Base-by-base conservation (phyloP, 192 early-diverging fungal species). In the Phycomyces nitens region DNA sequence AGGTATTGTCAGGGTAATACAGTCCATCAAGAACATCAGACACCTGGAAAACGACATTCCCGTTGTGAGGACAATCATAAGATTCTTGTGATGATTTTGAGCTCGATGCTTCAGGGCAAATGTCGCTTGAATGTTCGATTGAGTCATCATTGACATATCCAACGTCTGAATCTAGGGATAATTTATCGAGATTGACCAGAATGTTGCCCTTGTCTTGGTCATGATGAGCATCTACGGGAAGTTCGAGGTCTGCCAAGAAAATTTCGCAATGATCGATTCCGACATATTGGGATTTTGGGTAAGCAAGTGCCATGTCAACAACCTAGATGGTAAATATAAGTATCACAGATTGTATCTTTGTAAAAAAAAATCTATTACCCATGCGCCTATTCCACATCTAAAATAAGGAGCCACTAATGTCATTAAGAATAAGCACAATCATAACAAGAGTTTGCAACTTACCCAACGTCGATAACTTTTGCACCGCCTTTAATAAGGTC, bases 271-370 rank as follows among this genome's bases (percentile, higher is more conserved):
- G 80, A 38, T 84, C 82, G 24, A 80, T 59, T 2, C 80, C 82
- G 40, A 71, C 56, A 47, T 82, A 82, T 3, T 65, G 70, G 10
- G 74, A 70, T 9, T 70, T 64, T 27, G 80, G 79, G 50, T 72
- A 76, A 16, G 68, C 74, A 9, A 66, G 70, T 14, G 82, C 78
- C 74, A 84, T 77, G 44, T 84, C 80, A 15, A 71, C 44, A 11
- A 47, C 18, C 44, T 47, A 34, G 29, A 34, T 34, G 2, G 29
- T 47, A 47, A 47, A 47, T 47, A 47, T n/a, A 47, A 3, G 2
- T 3, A n/a, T 47, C 2, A 11, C 3, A 7, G 18, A 47, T 14
- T 14, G 2, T n/a, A 47, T 47, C 3, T n/a, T 47, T 7, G 44
- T 11, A 47, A 47, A 47, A 3, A 34, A 34, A 34, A 34, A 2